A percentile compares a stretch with the other conserved stretches of the same genome.
Evolutionary conservation across 202 grass and related monocot species (phyloP).

Genomic region (Panicum virgatum): DNA sequence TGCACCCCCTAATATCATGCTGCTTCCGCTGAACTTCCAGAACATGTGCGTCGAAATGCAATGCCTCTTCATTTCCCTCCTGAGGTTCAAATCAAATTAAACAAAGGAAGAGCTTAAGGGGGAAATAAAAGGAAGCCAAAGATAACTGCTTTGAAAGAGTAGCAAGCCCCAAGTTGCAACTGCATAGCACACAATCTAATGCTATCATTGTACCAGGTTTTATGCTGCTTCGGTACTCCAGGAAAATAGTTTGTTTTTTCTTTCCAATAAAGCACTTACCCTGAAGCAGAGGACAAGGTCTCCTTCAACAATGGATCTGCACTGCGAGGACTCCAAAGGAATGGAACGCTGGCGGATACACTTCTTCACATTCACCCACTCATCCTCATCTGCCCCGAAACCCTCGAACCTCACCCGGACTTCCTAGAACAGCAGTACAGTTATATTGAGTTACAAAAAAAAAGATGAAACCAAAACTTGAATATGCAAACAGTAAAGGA

Average conservation of each 20-base stretch:
- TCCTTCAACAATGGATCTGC: slow-evolving; percentile 54
- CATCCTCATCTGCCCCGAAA: slow-evolving; percentile 86
- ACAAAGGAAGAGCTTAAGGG: not conserved
- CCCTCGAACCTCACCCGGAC: slow-evolving; percentile 82
- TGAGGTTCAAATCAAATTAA: slow-evolving; percentile 38
- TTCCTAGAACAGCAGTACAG: slow-evolving; percentile 56
- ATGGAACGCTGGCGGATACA: slow-evolving; percentile 82
- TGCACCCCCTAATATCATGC: slow-evolving; percentile 96
- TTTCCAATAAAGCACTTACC: slow-evolving; percentile 37
- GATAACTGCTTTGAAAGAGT: not conserved
- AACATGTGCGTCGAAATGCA: slow-evolving; percentile 85
- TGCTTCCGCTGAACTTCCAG: slow-evolving; percentile 71
- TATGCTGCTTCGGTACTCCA: not conserved
- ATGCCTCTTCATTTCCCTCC: slow-evolving; percentile 72
- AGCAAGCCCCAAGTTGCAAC: not conserved
- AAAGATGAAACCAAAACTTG: not conserved
- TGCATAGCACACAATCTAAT: not conserved
- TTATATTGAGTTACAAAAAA: slow-evolving; percentile 27
- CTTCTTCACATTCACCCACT: slow-evolving; percentile 91
- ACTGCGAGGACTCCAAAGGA: slow-evolving; percentile 81
- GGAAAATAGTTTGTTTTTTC: not conserved
- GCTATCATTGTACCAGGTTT: not conserved
- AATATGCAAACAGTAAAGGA: not conserved
- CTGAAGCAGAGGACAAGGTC: slow-evolving; percentile 92
- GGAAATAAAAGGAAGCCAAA: not conserved